Base-by-base conservation (phyloP, 768 basidiomycete genomes). In the Lentinula sp. region DNA sequence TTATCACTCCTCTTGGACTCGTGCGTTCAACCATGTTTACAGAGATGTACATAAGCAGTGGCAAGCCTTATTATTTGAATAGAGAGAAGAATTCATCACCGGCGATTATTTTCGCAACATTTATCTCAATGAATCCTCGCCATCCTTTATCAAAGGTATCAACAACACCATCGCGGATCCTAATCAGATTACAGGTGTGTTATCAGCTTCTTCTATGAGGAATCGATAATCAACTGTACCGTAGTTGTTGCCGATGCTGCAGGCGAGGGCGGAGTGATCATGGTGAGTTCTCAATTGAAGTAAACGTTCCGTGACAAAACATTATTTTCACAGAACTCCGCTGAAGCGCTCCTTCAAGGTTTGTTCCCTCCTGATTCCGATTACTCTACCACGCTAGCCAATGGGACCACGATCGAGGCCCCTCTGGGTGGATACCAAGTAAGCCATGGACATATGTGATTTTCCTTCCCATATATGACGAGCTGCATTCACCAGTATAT, bases 1-100 rank as follows among this genome's bases (percentile, higher is more conserved):
- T 75, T n/a, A 80, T 88, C 54, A 88, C 87, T 4, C 82, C 87
- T n/a, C 74, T 88, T 28, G 87, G 87, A 56, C 84, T 81, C 67
- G 87, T 87, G 69, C 52, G 75, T 70, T n/a, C 10, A 40, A 4
- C 45, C 21, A 7, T 46, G 18, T 49, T 40, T 46, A 9, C n/a
- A 23, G 9, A 10, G 10, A 32, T 23, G 7, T 43, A 40, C 28
- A 49, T 42, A 50, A 28, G 28, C 28, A 28, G 28, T 21, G 59
- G 46, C 57, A 62, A 34, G 63, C 8, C 39, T 57, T 53, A 21
- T 57, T 43, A 51, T n/a, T 31, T 42, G 64, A 13, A 46, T 61
- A 87, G 86, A 67, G 73, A 71, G 75, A 89, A 78, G 82, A 85
- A 68, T 81, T 74, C 60, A 78, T 80, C 63, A 76, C 88, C 5